Percentiles rank a stretch among this genome's conserved stretches.
phyloP scores from a whole-genome alignment of 257 asterid genomes.

The Solanum ahanhuiri region DNA sequence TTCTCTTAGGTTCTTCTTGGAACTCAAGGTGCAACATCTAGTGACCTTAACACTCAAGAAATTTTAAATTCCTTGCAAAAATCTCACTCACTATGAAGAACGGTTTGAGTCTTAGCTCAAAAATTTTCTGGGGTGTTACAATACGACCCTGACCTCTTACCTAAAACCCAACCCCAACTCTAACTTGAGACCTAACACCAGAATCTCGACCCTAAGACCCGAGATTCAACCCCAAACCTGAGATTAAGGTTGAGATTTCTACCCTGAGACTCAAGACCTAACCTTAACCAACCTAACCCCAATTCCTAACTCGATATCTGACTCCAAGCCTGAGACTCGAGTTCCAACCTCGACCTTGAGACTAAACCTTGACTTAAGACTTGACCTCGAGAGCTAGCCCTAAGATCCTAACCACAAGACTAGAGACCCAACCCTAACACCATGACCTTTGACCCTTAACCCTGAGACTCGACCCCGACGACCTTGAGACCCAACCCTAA shows the following conservation, averaged over 20 bases:
- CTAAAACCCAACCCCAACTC: too few species aligned
- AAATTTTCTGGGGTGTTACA: too few species aligned
- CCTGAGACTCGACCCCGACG: neutral
- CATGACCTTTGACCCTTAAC: neutral
- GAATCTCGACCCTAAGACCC: neutral
- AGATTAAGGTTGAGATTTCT: neutral
- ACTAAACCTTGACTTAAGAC: neutral
- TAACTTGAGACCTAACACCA: neutral
- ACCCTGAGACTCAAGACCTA: neutral
- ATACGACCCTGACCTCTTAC: too few species aligned
- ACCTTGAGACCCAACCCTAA: neutral
- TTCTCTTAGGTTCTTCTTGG: too few species aligned
- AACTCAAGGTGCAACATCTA: too few species aligned
- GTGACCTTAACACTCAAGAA: too few species aligned
- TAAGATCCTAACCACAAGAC: neutral
- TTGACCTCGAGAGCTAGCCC: neutral
- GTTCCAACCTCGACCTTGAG: too few species aligned
- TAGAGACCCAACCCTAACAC: neutral
- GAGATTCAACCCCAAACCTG: neutral
- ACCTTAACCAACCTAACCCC: neutral
- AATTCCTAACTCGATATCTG: too few species aligned
- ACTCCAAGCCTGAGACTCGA: too few species aligned
- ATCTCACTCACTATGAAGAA: too few species aligned
- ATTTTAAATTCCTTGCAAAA: too few species aligned
- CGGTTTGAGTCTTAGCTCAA: too few species aligned